Evolutionary conservation across 768 basidiomycete species (phyloP), one percentile per base, ranked within the genome.

Genomic region (Rhodotorula paludigena): DNA sequence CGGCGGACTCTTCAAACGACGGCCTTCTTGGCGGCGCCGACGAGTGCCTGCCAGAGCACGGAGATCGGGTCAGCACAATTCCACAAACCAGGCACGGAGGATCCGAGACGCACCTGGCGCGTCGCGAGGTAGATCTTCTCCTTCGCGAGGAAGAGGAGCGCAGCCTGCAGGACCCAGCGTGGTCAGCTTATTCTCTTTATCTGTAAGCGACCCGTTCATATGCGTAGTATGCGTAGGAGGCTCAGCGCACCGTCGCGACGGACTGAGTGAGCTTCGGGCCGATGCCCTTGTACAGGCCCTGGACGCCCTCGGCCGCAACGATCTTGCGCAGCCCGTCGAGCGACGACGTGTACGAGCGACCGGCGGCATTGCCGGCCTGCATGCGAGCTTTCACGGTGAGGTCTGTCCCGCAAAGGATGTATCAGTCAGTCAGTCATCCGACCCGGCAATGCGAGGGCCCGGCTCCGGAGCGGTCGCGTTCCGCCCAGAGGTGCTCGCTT

Each of bases 101-200:
- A 38, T n/a, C n/a, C n/a, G n/a, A n/a, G n/a, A n/a, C 74, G 42
- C 54, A 78, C 78, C 69, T 74, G 73, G 66, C 77, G 77, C 45
- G 78, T 77, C 21, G 76, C 69, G 58, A 78, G 78, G 70, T 80
- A 82, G 54, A 81, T 78, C 70, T 91, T 83, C 74, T 87, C 84
- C 78, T 98, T 94, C 12, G 89, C 85, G 21, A 87, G 89, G 76
- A 98, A 98, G 71, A 98, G 82, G 73, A 98, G 90, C 11, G 92
- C 91, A 4, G 71, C 23, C 69, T 70, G 51, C 33, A 3, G 0
- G 14, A 28, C 3, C 49, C 10, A 12, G 5, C n/a, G n/a, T 14
- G 2, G 53, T 57, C 63, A 63, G 56, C 14, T 44, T 25, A 39
- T 16, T 18, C 42, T 15, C 9, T 10, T 39, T 21, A 4, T 35